These are phyloP conservation scores for Primulina eburnea DNA, from an alignment of 257 asterid species.

Conservation along the genomic window DNA sequence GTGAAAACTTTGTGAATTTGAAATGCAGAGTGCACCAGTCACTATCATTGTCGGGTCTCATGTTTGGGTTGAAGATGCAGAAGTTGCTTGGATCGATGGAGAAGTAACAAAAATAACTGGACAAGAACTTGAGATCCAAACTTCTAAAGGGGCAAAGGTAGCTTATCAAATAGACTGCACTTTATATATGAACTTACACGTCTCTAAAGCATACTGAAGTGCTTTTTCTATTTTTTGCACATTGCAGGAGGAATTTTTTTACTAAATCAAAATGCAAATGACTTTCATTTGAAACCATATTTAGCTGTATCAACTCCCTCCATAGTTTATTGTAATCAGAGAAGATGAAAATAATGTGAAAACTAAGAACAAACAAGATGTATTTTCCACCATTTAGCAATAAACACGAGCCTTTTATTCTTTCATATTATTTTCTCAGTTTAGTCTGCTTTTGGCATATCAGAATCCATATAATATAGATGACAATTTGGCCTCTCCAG, in stretches of 20 bases:
- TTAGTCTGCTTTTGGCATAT: neutral
- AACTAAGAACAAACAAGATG: neutral
- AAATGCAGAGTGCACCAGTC: conserved; percentile 80
- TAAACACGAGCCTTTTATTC: neutral
- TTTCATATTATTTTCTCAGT: neutral
- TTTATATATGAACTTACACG: neutral
- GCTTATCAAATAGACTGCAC: conserved; percentile 9
- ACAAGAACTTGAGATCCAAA: conserved; percentile 55
- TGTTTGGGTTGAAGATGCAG: conserved; percentile 89
- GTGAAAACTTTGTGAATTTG: conserved; percentile 23
- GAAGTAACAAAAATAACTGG: conserved; percentile 74
- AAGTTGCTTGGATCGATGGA: conserved; percentile 76
- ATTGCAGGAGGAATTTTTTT: neutral
- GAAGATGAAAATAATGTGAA: neutral
- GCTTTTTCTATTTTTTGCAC: neutral
- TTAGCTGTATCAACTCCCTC: conserved; percentile 2
- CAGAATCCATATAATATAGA: neutral
- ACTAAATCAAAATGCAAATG: neutral
- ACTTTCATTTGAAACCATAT: neutral
- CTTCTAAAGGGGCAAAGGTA: conserved; percentile 71
- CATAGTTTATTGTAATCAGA: neutral
- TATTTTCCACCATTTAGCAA: neutral
- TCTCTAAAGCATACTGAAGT: neutral
- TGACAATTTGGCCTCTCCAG: neutral
- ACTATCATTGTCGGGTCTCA: conserved; percentile 83